Conservation (phyloP, 306 rosid genomes). For the Castanea mollissima region DNA sequence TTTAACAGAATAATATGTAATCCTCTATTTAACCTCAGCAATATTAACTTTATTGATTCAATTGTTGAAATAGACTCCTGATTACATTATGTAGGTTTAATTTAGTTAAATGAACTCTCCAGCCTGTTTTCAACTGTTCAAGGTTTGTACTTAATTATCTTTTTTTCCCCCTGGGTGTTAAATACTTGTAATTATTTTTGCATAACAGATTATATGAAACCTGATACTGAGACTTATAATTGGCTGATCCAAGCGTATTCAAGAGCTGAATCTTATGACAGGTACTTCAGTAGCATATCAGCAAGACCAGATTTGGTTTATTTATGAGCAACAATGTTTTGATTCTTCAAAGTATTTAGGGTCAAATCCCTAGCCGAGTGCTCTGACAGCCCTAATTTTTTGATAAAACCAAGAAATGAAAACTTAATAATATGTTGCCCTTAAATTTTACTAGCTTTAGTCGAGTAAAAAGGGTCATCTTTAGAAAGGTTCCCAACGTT, state of each 20-base stretch:
- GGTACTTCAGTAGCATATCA: constrained; percentile 40
- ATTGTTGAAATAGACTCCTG: neutral
- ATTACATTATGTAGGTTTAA: neutral
- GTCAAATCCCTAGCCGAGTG: neutral
- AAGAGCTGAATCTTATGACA: constrained; percentile 97
- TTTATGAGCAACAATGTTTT: neutral
- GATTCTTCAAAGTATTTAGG: too few relatives aligned
- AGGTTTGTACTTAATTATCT: neutral
- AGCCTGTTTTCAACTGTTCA: constrained; percentile 22
- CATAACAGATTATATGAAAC: constrained; percentile 78
- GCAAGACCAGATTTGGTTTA: neutral
- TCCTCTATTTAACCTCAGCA: neutral
- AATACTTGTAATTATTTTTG: constrained; percentile 21
- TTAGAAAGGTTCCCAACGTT: too few relatives aligned
- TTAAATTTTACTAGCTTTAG: too few relatives aligned
- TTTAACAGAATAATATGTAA: neutral
- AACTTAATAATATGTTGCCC: too few relatives aligned
- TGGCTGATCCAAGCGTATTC: constrained; percentile 99
- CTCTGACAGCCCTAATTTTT: neutral
- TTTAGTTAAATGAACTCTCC: neutral
- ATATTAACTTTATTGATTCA: neutral
- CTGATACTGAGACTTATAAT: constrained; percentile 91
- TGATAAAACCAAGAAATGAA: neutral
- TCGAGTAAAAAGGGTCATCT: too few relatives aligned
- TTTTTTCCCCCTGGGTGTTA: neutral